Evolutionary conservation across 177 flowering plant species (phyloP).

Genomic region (Tripterygium wilfordii): DNA sequence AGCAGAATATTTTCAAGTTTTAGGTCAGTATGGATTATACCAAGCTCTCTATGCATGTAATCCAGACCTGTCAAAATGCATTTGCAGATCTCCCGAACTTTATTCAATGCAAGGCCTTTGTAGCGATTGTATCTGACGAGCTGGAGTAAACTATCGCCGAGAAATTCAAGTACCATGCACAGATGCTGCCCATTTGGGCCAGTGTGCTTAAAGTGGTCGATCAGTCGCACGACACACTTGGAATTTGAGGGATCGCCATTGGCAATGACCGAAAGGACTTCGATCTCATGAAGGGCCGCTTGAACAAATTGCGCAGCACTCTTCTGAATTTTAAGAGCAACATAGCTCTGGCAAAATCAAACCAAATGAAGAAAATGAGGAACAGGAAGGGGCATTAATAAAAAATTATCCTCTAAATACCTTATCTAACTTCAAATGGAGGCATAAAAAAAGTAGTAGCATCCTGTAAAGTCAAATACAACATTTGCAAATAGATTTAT

Average conservation of each 20-base stretch:
- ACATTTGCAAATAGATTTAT: no score
- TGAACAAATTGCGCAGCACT: conserved; percentile 85
- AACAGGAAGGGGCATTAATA: neutral
- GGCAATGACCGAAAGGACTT: conserved; percentile 63
- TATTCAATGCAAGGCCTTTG: conserved; percentile 60
- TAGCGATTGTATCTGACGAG: conserved; percentile 67
- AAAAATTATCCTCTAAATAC: neutral
- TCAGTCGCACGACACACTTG: conserved; percentile 51
- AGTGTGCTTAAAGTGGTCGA: conserved; percentile 84
- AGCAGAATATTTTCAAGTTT: conserved; percentile 93
- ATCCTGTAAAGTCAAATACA: no score
- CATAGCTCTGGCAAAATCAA: conserved; percentile 47
- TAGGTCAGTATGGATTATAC: conserved; percentile 81
- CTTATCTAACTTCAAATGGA: neutral
- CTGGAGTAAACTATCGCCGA: conserved; percentile 82
- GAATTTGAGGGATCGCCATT: conserved; percentile 62
- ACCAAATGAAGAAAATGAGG: neutral
- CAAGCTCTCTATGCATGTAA: conserved; percentile 80
- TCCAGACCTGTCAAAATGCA: conserved; percentile 75
- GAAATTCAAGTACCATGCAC: conserved; percentile 89
- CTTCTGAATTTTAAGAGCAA: conserved; percentile 90
- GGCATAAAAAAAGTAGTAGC: no score
- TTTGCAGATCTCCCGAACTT: conserved; percentile 80
- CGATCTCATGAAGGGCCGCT: conserved; percentile 90
- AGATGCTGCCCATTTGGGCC: conserved; percentile 95